Percentiles rank a stretch among this genome's conserved stretches.
Evolutionary conservation across 2,329 filamentous ascomycete genomes (phyloP).

Genomic region (Claviceps humidiphila): DNA sequence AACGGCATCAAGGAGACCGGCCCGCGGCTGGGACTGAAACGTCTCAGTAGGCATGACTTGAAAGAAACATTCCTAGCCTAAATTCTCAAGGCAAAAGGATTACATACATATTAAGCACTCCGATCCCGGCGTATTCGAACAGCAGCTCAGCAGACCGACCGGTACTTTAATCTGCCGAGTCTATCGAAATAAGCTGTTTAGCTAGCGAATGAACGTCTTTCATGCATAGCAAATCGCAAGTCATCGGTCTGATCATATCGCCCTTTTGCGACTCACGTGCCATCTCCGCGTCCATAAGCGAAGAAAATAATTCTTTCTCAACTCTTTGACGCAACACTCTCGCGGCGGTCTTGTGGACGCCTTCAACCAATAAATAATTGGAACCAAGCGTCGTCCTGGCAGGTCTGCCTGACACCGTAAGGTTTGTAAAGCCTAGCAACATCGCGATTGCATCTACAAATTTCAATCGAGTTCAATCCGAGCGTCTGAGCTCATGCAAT

Average conservation of each 20-base stretch:
- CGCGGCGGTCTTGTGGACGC: neutral
- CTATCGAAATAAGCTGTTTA: neutral
- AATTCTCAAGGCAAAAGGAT: neutral
- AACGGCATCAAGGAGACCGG: neutral
- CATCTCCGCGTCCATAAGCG: neutral
- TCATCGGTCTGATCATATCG: neutral
- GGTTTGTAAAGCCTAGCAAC: neutral
- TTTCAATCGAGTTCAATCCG: neutral
- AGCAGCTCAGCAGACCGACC: neutral
- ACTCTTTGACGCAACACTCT: neutral
- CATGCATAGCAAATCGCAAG: neutral
- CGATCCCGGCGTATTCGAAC: neutral
- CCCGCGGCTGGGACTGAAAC: neutral
- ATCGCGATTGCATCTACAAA: neutral
- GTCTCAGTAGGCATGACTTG: neutral
- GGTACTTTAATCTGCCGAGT: neutral
- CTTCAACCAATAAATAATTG: neutral
- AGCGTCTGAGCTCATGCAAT: neutral
- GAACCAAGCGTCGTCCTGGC: neutral
- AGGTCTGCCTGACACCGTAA: neutral
- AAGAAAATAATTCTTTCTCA: neutral
- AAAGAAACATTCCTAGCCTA: neutral
- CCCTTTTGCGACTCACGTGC: neutral
- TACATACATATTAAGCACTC: neutral
- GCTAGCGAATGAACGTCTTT: neutral